Base-by-base conservation (phyloP, 306 rosid genomes). In the Rosa persica region DNA sequence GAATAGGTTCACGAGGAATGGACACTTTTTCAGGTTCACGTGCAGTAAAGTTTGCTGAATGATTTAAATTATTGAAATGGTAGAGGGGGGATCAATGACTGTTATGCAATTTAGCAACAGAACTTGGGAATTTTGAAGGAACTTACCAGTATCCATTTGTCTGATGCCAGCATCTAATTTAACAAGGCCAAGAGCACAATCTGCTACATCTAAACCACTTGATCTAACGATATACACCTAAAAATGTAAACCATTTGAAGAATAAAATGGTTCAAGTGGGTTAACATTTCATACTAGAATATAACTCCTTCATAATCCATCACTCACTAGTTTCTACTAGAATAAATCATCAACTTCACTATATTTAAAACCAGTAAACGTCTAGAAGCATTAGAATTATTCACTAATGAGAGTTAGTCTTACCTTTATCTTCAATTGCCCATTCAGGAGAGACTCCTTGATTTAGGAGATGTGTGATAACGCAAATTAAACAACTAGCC, bases 211-310 rank as follows among this genome's bases (percentile, higher is more conserved):
- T 5, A 76, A 54, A 42, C 73, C 76, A 73, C 71, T 75, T 19
- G 82, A 77, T 86, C 87, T 78, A 73, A 89, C 70, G 61, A 89
- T 87, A 67, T 89, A 87, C 27, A 91, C 90, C 93, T 91, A 66
- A 74, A 79, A 27, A 57, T 60, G 40, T 60, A 66, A 27, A 54
- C 12, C 38, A 60, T 61, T 52, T 44, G 19, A 78, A 49, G 4
- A 16, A 57, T 16, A 17, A 25, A 12, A 13, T 23, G 13, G n/a
- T 68, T 49, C 5, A 39, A 6, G n/a, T 2, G 34, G 12, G 7
- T 51, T 48, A 12, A 20, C 44, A 48, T 15, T 65, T 65, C 44
- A 34, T 30, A 65, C 44, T 1, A 15, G 13, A 34, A 34, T 61
- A 64, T 36, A 34, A 34, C n/a, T 16, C 4, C 39, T n/a, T 20